A percentile compares a stretch with the other conserved stretches of the same genome.
Conservation (phyloP, 2,329 filamentous ascomycete genomes). For the Nigrograna mackinnonii region DNA sequence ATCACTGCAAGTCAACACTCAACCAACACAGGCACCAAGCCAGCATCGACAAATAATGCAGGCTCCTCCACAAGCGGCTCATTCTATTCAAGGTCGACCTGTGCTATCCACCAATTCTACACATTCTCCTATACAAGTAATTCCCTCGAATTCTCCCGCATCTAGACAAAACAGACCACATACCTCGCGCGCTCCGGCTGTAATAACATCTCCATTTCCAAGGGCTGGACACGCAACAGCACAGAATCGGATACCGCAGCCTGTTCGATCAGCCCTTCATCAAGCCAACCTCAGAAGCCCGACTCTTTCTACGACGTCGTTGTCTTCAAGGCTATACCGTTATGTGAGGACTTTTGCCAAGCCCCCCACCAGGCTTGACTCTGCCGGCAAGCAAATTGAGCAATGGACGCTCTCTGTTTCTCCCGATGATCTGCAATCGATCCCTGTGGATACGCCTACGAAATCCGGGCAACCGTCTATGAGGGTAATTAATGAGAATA, state of each 20-base stretch:
- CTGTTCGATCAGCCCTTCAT: conserved; percentile 57
- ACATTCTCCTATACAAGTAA: too few species aligned
- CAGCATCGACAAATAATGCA: too few species aligned
- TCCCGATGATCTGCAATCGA: conserved; percentile 33
- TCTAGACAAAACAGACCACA: too few species aligned
- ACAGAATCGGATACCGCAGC: conserved; percentile 48
- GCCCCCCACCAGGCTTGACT: conserved; percentile 46
- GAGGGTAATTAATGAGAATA: conserved; percentile 53
- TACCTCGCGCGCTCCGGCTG: too few species aligned
- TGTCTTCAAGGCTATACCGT: conserved; percentile 54
- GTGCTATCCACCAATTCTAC: too few species aligned
- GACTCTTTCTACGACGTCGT: conserved; percentile 37
- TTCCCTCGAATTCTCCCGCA: too few species aligned
- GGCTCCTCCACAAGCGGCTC: too few species aligned
- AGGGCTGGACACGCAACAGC: too few species aligned
- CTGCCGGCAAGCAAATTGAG: conserved; percentile 43
- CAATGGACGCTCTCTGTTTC: conserved; percentile 53
- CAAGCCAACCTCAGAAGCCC: conserved; percentile 62
- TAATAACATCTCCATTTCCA: too few species aligned
- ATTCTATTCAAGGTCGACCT: too few species aligned
- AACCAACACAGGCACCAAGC: too few species aligned
- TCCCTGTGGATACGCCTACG: conserved; percentile 40
- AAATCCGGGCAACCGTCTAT: conserved; percentile 26
- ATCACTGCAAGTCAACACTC: too few species aligned
- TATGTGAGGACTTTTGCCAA: conserved; percentile 58